Conservation (phyloP, 345 rosid species). For the Hibiscus syriacus region DNA sequence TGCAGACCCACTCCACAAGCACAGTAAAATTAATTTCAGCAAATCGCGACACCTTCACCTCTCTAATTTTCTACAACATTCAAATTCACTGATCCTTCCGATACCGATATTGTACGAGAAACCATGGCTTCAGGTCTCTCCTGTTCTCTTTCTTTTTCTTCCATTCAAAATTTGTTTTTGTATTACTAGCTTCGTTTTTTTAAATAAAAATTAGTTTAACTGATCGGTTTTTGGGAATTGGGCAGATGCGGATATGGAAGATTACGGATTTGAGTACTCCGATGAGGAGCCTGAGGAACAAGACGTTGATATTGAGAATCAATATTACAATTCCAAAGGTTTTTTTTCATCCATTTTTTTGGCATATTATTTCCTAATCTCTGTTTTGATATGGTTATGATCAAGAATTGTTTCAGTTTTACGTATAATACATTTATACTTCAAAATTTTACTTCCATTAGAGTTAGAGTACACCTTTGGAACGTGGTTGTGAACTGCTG, state of each 20-base stretch:
- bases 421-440: neutral
- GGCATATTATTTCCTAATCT: neutral
- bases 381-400: neutral
- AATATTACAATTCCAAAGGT: slow-evolving; percentile 96
- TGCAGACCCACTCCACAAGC: too few species aligned
- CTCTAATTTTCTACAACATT: too few species aligned
- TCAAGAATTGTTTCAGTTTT: neutral
- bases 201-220: neutral
- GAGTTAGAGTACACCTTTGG: neutral
- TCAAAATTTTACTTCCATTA: neutral
- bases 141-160: too few species aligned
- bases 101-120: too few species aligned
- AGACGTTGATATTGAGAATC: slow-evolving; percentile 96
- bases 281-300: slow-evolving; percentile 98
- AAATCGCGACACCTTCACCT: too few species aligned
- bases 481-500: neutral
- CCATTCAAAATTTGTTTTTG: neutral
- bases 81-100: too few species aligned
- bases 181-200: neutral
- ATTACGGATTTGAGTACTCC: slow-evolving; percentile 96
- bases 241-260: slow-evolving; percentile 99
- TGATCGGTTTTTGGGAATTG: neutral
- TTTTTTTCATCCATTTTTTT: neutral
- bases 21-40: too few species aligned
- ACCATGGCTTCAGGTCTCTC: too few species aligned